Evolutionary conservation across 2,329 filamentous ascomycete species (phyloP).

Genomic region (Fusarium nurragi): DNA sequence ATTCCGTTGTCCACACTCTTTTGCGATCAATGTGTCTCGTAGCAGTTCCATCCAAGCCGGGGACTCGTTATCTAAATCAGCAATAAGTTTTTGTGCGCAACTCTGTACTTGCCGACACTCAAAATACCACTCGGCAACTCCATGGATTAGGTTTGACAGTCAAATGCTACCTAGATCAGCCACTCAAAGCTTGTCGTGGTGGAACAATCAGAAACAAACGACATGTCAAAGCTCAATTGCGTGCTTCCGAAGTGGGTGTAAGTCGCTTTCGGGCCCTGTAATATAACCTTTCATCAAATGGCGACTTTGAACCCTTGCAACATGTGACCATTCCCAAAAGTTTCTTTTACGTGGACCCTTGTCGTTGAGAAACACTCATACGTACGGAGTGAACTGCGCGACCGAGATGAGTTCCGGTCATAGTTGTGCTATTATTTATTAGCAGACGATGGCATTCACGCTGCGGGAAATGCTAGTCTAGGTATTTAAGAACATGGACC

Average conservation of each 20-base stretch:
- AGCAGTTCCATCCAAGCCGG: neutral
- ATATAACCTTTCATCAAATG: conserved; percentile 26
- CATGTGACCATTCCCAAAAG: neutral
- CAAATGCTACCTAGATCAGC: neutral
- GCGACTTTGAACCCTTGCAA: conserved; percentile 16
- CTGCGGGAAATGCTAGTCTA: too few species aligned
- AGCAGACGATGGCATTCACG: neutral
- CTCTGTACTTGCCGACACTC: neutral
- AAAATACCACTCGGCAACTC: neutral
- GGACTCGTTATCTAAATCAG: neutral
- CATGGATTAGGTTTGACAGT: neutral
- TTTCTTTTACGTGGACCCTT: neutral
- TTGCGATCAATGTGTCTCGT: neutral
- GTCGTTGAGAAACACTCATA: neutral
- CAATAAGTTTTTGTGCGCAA: neutral
- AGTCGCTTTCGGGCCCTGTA: conserved; percentile 6
- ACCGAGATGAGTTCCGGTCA: neutral
- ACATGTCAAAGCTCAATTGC: conserved; percentile 19
- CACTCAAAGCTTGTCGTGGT: neutral
- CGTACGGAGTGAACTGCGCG: neutral
- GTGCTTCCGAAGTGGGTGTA: conserved; percentile 23
- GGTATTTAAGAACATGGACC: too few species aligned
- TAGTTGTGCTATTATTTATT: neutral
- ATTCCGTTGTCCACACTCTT: neutral
- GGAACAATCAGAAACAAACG: neutral